Evolutionary conservation across 345 rosid genomes (phyloP).

Genomic region (Adansonia digitata): DNA sequence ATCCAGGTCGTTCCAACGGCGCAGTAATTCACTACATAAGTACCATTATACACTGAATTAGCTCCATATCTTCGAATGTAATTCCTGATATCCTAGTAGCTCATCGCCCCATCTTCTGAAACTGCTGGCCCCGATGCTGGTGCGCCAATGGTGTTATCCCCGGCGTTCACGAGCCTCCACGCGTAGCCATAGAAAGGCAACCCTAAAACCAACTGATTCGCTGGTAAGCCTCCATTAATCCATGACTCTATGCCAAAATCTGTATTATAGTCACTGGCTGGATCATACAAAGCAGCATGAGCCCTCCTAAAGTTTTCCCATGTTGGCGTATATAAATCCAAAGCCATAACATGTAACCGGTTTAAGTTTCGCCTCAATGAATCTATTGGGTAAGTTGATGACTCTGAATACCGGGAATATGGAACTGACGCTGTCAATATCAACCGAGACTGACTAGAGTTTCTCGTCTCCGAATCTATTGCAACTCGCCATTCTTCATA

Average conservation of each 20-base stretch:
- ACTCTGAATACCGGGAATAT: background rate
- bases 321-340: constrained; percentile 11
- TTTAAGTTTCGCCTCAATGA: constrained; percentile 17
- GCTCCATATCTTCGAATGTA: constrained; percentile 24
- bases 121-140: constrained; percentile 7
- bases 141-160: constrained; percentile 7
- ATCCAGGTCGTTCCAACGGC: constrained; percentile 26
- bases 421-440: constrained; percentile 5
- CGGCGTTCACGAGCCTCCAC: constrained; percentile 4
- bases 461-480: background rate
- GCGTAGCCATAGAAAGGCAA: constrained; percentile 18
- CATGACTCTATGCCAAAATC: constrained; percentile 16
- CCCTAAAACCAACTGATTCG: constrained; percentile 13
- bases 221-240: constrained; percentile 19
- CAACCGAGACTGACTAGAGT: constrained; percentile 6
- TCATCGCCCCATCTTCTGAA: background rate
- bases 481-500: constrained; percentile 24
- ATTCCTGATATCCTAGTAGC: constrained; percentile 21
- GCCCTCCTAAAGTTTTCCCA: constrained; percentile 2
- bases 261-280: background rate
- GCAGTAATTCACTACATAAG: constrained; percentile 29
- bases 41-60: constrained; percentile 18
- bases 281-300: constrained; percentile 27
- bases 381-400: constrained; percentile 6
- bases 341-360: constrained; percentile 15